Evolutionary conservation across 148 eudicot species (phyloP).

Genomic region (Silene uniflora): DNA sequence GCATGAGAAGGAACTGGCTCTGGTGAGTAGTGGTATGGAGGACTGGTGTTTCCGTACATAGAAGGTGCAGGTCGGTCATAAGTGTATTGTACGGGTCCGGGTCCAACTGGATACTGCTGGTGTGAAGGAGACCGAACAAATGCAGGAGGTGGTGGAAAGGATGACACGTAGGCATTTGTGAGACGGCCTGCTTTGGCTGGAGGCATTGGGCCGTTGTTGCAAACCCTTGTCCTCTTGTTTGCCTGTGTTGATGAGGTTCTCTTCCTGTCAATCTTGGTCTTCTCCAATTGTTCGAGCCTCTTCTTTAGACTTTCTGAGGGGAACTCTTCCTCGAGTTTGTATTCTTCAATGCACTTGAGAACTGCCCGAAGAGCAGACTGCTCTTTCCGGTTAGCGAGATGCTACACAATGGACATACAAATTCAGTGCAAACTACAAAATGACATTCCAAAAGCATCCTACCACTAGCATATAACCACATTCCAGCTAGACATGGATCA

Average conservation of each 20-base stretch:
- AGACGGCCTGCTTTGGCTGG: conserved; percentile 99
- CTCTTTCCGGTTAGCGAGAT: conserved; percentile 91
- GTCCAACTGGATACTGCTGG: conserved; percentile 62
- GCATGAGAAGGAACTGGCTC: conserved; percentile 57
- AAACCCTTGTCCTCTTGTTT: conserved; percentile 77
- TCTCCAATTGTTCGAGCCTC: conserved; percentile 88
- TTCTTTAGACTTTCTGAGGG: conserved; percentile 84
- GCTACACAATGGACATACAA: conserved; percentile 37
- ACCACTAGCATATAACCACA: background rate
- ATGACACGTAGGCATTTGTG: conserved; percentile 88
- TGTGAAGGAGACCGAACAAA: conserved; percentile 72
- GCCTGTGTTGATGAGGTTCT: conserved; percentile 76
- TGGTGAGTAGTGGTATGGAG: conserved; percentile 75
- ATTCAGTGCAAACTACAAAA: background rate
- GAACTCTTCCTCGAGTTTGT: conserved; percentile 80
- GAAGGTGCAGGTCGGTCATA: conserved; percentile 35
- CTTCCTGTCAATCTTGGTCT: conserved; percentile 75
- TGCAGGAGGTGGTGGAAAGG: conserved; percentile 82
- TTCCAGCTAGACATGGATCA: background rate
- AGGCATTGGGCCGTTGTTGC: conserved; percentile 93
- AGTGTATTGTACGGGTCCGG: conserved; percentile 55
- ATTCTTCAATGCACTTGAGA: conserved; percentile 94
- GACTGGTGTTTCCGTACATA: conserved; percentile 37
- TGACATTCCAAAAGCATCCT: background rate
- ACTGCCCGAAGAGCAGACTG: conserved; percentile 95